Conservation (phyloP, 2,329 filamentous ascomycete genomes). For the Nemania sp. region DNA sequence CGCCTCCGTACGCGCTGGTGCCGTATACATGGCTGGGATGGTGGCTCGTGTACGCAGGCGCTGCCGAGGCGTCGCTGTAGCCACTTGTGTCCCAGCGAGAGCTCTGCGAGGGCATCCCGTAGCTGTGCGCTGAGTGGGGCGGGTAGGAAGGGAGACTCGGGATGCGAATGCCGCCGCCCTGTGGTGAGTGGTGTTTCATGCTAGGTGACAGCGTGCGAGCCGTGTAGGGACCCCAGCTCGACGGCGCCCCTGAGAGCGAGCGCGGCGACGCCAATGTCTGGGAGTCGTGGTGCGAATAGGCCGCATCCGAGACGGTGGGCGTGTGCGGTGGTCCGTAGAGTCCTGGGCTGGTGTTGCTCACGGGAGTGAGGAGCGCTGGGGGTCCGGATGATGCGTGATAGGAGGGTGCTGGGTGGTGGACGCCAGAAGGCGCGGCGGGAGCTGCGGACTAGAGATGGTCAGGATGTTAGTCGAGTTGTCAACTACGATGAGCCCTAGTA, state of each 20-base stretch:
- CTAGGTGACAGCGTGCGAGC: slow-evolving; percentile 52
- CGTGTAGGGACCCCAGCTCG: slow-evolving; percentile 55
- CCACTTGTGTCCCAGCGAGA: slow-evolving; percentile 41
- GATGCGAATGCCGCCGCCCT: slow-evolving; percentile 42
- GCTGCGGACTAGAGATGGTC: slow-evolving; percentile 36
- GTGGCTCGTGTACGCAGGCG: slow-evolving; percentile 38
- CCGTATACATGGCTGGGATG: slow-evolving; percentile 50
- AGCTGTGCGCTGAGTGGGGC: slow-evolving; percentile 45
- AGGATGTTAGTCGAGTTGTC: slow-evolving; percentile 5
- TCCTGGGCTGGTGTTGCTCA: slow-evolving; percentile 41
- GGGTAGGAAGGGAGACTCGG: slow-evolving; percentile 46
- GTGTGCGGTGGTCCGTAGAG: slow-evolving; percentile 44
- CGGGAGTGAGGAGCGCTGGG: slow-evolving; percentile 39
- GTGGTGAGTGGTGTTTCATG: slow-evolving; percentile 46
- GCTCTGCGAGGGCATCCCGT: slow-evolving; percentile 41
- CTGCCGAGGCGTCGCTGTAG: slow-evolving; percentile 36
- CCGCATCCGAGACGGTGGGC: slow-evolving; percentile 46
- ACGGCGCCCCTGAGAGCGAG: slow-evolving; percentile 53
- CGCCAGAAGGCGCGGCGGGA: slow-evolving; percentile 32
- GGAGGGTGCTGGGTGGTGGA: slow-evolving; percentile 14
- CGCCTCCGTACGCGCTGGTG: slow-evolving; percentile 48
- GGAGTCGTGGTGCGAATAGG: slow-evolving; percentile 48
- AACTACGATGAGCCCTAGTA: neutral
- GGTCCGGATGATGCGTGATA: slow-evolving; percentile 30
- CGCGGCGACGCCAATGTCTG: slow-evolving; percentile 59